A percentile compares a stretch with the other conserved stretches of the same genome.
These are phyloP conservation scores for Rasamsonia emersonii DNA, from an alignment of 2,329 filamentous ascomycete species.

Conservation along the genomic window DNA sequence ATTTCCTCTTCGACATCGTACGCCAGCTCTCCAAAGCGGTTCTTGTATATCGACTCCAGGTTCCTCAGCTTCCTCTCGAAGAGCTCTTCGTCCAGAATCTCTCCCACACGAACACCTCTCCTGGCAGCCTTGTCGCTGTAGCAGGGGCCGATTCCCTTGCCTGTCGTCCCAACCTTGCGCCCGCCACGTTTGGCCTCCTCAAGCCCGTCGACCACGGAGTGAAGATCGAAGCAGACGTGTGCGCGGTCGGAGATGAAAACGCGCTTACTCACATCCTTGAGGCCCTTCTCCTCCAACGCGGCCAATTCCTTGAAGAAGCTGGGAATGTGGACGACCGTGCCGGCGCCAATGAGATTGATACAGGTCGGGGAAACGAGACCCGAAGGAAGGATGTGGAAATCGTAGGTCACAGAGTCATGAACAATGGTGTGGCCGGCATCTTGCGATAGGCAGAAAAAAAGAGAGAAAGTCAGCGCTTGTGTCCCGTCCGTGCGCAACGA, in stretches of 20 bases:
- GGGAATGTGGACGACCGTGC: constrained; percentile 40
- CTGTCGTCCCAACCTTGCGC: constrained; percentile 41
- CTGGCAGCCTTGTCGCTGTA: constrained; percentile 56
- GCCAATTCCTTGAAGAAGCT: constrained; percentile 41
- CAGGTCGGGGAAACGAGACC: constrained; percentile 37
- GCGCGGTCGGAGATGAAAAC: constrained; percentile 40
- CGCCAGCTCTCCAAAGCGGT: constrained; percentile 50
- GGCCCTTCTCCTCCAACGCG: constrained; percentile 35
- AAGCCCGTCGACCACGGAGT: constrained; percentile 38
- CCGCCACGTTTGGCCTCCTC: constrained; percentile 37
- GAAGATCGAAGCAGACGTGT: constrained; percentile 37
- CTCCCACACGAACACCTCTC: constrained; percentile 50
- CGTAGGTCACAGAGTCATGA: constrained; percentile 37
- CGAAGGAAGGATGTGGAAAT: constrained; percentile 42
- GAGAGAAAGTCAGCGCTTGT: constrained; percentile 1
- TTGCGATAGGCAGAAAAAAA: constrained; percentile 9
- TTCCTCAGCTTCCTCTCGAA: constrained; percentile 48
- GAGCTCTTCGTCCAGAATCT: constrained; percentile 47
- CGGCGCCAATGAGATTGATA: constrained; percentile 40
- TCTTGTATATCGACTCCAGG: constrained; percentile 45
- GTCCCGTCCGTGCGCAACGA: background rate
- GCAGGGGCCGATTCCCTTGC: constrained; percentile 47
- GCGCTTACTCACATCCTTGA: constrained; percentile 31
- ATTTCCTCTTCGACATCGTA: constrained; percentile 56
- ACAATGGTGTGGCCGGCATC: constrained; percentile 42